Evolutionary conservation across 2,329 filamentous ascomycete genomes (phyloP), one percentile per base, ranked within the genome.

Genomic region (Eurotiales sp.): DNA sequence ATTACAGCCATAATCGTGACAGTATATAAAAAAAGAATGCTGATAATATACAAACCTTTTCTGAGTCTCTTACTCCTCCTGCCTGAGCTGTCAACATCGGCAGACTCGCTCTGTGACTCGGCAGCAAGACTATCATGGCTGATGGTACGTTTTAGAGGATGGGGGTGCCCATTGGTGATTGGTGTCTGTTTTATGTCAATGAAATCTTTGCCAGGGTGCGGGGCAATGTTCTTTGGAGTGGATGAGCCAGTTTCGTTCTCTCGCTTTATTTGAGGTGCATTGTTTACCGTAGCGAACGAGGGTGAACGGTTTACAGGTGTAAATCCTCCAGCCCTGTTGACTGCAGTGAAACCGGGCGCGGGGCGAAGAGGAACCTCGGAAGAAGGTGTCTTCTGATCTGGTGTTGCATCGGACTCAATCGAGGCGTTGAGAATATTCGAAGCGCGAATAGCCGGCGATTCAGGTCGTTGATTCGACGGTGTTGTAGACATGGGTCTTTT

Each of bases 1-100:
- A n/a, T n/a, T 19, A 32, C 12, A 19, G 12, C 11, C 17, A 29
- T 32, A 22, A 23, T 34, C 11, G 42, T 32, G 15, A 17, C 19
- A 21, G 37, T 42, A 36, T n/a, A n/a, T n/a, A n/a, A n/a, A n/a
- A n/a, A n/a, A n/a, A n/a, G n/a, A n/a, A n/a, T n/a, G n/a, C n/a
- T n/a, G 25, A 23, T 39, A 21, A 8, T 19, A 19, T 22, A 70
- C 79, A 64, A 77, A 87, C 85, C 85, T 78, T 95, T 96, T 70
- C 93, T 95, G 11, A 96, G 77, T 39, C 93, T 84, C 74, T 99
- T 99, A 70, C 91, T 96, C 52, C 92, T 85, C 56, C 93, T 83
- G 57, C 87, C 89, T 42, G 81, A 81, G 58, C 75, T 76, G 45
- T 90, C 86, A 1, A 69, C 70, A 48, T 90, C 85, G 10, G 67